A percentile compares a stretch with the other conserved stretches of the same genome.
Conservation (phyloP, 1,284 basidiomycete genomes). For the Papiliotrema flavescens region DNA sequence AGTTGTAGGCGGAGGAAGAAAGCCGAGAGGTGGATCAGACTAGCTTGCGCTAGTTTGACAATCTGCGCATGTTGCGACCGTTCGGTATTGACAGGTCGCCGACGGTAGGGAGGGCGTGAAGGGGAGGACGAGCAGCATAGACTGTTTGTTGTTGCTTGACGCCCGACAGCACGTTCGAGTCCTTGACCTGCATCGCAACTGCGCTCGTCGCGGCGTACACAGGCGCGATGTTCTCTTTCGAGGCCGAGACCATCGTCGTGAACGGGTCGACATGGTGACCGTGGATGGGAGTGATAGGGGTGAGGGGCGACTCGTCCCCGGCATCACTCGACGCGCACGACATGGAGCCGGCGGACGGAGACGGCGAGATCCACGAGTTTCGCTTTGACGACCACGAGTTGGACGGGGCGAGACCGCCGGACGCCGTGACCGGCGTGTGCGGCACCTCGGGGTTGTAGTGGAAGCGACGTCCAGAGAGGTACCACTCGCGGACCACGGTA, state of each 20-base stretch:
- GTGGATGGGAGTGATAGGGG: constrained; percentile 46
- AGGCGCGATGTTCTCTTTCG: constrained; percentile 46
- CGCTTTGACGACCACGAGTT: constrained; percentile 35
- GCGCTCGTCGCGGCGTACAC: constrained; percentile 14
- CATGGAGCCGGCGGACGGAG: constrained; percentile 34
- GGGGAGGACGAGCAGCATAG: background rate
- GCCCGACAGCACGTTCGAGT: background rate
- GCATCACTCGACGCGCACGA: constrained; percentile 46
- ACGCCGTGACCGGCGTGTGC: constrained; percentile 31
- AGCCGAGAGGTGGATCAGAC: too few species aligned
- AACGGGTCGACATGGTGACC: constrained; percentile 28
- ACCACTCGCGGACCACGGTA: constrained; percentile 85
- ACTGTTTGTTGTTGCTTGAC: background rate
- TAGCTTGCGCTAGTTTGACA: background rate
- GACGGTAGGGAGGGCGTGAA: background rate
- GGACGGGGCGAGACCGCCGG: constrained; percentile 32
- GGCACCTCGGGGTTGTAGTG: constrained; percentile 38
- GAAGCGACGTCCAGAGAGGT: constrained; percentile 56
- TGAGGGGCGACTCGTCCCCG: constrained; percentile 46
- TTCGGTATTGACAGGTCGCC: constrained; percentile 7
- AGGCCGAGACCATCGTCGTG: constrained; percentile 16
- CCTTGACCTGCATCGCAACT: background rate
- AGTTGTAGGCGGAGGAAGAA: too few species aligned
- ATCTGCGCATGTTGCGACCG: background rate
- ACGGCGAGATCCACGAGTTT: constrained; percentile 32